Conservation (phyloP, 768 basidiomycete genomes). For the Neoboletus brunneissimus region DNA sequence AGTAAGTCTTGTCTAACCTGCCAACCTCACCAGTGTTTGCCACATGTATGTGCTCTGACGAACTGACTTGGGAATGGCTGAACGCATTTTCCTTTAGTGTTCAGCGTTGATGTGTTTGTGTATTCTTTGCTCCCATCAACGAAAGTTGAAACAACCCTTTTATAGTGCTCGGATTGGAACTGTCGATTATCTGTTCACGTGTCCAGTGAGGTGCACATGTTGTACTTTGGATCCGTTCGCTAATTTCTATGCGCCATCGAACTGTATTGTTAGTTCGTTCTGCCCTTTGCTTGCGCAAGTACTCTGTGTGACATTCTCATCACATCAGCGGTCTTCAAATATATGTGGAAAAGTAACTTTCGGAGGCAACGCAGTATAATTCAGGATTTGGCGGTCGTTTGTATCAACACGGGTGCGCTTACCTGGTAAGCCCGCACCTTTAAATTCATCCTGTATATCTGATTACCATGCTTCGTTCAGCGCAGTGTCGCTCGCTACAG, state of each 20-base stretch:
- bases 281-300: background rate
- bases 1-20: background rate
- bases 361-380: constrained; percentile 2
- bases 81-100: background rate
- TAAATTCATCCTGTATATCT: background rate
- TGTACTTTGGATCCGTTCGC: background rate
- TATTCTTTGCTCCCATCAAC: background rate
- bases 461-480: background rate
- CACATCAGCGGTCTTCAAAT: constrained; percentile 5
- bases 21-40: constrained; percentile 1
- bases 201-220: constrained; percentile 1
- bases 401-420: constrained; percentile 9
- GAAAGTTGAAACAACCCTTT: background rate
- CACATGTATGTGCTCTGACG: constrained; percentile 3
- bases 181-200: background rate
- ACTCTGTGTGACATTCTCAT: constrained; percentile 1
- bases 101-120: background rate
- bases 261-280: background rate
- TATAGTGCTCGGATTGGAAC: constrained; percentile 3
- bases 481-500: background rate
- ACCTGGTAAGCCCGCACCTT: constrained; percentile 5
- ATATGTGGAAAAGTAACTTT: constrained; percentile 17
- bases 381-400: constrained; percentile 12
- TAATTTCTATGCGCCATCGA: background rate
- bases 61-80: background rate